Evolutionary conservation across 2,329 filamentous ascomycete species (phyloP).

Genomic region (Madurella fahalii): DNA sequence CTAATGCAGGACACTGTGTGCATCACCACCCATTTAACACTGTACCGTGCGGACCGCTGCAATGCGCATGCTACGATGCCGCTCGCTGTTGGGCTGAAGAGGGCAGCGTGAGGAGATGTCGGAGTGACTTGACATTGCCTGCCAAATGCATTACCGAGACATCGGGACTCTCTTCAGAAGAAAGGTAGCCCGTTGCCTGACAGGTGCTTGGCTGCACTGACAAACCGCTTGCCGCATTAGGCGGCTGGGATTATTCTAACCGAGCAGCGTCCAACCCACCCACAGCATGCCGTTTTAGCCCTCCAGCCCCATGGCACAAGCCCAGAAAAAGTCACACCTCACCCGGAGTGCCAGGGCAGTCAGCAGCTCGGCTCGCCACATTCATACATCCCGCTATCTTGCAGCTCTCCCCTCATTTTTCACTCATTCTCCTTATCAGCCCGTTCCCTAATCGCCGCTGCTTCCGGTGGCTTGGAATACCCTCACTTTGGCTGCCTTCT

Average conservation of each 20-base stretch:
- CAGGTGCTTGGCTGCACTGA: not conserved
- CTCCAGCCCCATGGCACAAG: not conserved
- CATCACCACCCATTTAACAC: too few species aligned
- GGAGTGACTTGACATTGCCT: too few species aligned
- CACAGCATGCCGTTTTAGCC: not conserved
- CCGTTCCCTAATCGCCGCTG: not conserved
- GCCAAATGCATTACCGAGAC: too few species aligned
- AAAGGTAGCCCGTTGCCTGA: not conserved
- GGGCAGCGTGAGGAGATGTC: too few species aligned
- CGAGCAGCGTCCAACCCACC: not conserved
- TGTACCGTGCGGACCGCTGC: too few species aligned
- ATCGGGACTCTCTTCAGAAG: not conserved
- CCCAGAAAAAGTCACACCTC: not conserved
- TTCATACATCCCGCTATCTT: constrained; percentile 19
- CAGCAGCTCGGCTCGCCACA: constrained; percentile 16
- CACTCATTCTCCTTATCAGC: constrained; percentile 9
- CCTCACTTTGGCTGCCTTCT: not conserved
- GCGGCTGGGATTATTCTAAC: too few species aligned
- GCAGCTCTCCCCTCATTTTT: constrained; percentile 9
- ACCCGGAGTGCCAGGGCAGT: not conserved
- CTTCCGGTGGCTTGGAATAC: not conserved
- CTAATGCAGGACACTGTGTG: too few species aligned
- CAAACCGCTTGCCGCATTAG: not conserved
- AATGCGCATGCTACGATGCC: too few species aligned
- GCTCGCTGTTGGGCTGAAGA: too few species aligned